Evolutionary conservation across 768 basidiomycete species (phyloP), one percentile per base, ranked within the genome.

Genomic region (Rubroboletus pulcherrimus): DNA sequence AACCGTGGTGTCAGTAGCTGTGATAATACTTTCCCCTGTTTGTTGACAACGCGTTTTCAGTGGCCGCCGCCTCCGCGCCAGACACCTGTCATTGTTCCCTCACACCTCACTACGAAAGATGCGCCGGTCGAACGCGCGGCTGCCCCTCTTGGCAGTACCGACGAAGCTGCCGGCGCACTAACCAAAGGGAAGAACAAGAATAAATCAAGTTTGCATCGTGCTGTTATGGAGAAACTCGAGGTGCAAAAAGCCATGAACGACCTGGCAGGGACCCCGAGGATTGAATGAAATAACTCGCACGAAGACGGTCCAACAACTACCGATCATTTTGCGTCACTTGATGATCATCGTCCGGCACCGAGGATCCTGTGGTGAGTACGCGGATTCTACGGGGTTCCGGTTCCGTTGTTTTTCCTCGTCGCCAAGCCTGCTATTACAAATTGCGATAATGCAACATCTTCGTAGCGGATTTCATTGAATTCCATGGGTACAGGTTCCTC

Each of bases 51-150:
- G 35, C 21, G 30, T 51, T 54, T 24, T 21, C 58, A 92, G 90
- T 92, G 91, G 91, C 90, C 91, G 1, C 86, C 89, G 7, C 89
- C 90, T 4, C 90, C 89, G 4, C 85, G 85, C 1, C 75, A 83
- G 37, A 91, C 84, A 4, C 89, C 91, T 3, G 79, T 91, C 52
- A 88, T 92, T 43, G 86, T 92, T 29, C 87, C 89, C 3, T 78
- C 87, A 0, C 82, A 88, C 57, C 71, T 89, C 11, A 78, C 78
- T 60, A 70, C 54, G 59, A 72, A 49, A 53, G 67, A 61, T n/a
- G 40, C 61, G 34, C 53, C 66, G 15, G 40, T 58, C 11, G 62
- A 61, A n/a, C 45, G 58, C 8, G 38, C 58, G 7, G 35, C 51
- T 30, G 51, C 37, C 8, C 57, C 56, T 14, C 56, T 59, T 11